These are phyloP conservation scores for Amanita rimosa DNA, from an alignment of 768 basidiomycete genomes.

Conservation along the genomic window DNA sequence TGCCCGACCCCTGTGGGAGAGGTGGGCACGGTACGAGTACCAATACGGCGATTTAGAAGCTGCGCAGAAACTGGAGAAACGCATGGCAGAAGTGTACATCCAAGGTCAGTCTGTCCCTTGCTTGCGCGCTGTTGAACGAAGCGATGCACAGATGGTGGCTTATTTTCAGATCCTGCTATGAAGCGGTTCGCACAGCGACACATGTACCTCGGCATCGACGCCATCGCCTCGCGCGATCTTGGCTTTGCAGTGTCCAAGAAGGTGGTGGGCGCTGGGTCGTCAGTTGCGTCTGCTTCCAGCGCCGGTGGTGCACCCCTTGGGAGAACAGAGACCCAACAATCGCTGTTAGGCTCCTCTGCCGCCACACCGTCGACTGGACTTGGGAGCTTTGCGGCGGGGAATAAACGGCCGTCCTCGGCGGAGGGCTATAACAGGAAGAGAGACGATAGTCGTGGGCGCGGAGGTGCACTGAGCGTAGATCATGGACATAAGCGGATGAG, in stretches of 20 bases:
- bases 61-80: slow-evolving; percentile 78
- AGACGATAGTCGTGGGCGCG: slow-evolving; percentile 15
- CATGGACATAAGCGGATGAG: slow-evolving; percentile 26
- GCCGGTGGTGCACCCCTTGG: slow-evolving; percentile 10
- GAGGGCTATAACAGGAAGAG: slow-evolving; percentile 16
- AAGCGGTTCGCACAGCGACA: slow-evolving; percentile 86
- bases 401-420: slow-evolving; percentile 28
- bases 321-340: slow-evolving; percentile 25
- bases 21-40: slow-evolving; percentile 94
- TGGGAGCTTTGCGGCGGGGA: not conserved
- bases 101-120: slow-evolving; percentile 40
- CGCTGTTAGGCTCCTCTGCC: slow-evolving; percentile 12
- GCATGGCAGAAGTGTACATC: slow-evolving; percentile 82
- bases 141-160: slow-evolving; percentile 5
- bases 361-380: not conserved
- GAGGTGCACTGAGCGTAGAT: slow-evolving; percentile 14
- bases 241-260: slow-evolving; percentile 57
- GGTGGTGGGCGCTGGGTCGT: slow-evolving; percentile 8
- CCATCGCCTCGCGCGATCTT: slow-evolving; percentile 81
- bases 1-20: slow-evolving; percentile 85
- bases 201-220: slow-evolving; percentile 73
- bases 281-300: not conserved
- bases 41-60: slow-evolving; percentile 89
- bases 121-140: slow-evolving; percentile 3
- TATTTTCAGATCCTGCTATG: slow-evolving; percentile 65